Conservation (phyloP, 2,329 filamentous ascomycete genomes). For the Fusarium anguioides region DNA sequence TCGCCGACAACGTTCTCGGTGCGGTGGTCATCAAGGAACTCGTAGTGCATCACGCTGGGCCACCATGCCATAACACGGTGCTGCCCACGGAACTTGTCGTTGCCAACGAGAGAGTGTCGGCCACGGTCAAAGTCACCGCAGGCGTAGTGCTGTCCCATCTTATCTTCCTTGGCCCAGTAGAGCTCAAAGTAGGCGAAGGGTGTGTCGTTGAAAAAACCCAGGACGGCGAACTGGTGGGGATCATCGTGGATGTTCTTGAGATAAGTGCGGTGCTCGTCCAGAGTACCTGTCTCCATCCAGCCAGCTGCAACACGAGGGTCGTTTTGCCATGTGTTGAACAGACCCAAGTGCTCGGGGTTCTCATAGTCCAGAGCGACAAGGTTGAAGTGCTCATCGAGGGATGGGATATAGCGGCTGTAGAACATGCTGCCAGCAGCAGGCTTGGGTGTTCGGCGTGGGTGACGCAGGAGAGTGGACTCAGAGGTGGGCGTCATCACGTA, state of each 20-base stretch:
- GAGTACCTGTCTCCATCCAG: slow-evolving; percentile 80
- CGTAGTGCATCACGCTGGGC: slow-evolving; percentile 70
- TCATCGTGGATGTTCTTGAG: slow-evolving; percentile 73
- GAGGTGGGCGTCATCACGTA: slow-evolving; percentile 48
- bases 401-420: slow-evolving; percentile 81
- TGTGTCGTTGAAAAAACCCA: slow-evolving; percentile 75
- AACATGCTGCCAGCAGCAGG: slow-evolving; percentile 72
- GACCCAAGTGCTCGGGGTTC: slow-evolving; percentile 68
- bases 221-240: slow-evolving; percentile 73
- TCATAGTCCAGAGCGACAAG: slow-evolving; percentile 75
- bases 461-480: slow-evolving; percentile 57
- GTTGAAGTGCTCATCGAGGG: slow-evolving; percentile 78
- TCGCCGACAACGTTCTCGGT: slow-evolving; percentile 72
- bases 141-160: slow-evolving; percentile 66
- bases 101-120: slow-evolving; percentile 67
- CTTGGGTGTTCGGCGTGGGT: slow-evolving; percentile 76
- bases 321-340: slow-evolving; percentile 84
- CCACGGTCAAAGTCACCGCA: slow-evolving; percentile 68
- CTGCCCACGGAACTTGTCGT: slow-evolving; percentile 68
- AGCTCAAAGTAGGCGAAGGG: slow-evolving; percentile 81
- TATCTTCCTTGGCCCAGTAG: slow-evolving; percentile 64
- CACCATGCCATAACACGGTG: slow-evolving; percentile 71
- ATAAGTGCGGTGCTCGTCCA: slow-evolving; percentile 78
- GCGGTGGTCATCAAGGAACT: slow-evolving; percentile 69
- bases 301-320: slow-evolving; percentile 80